Conservation (phyloP, 1,139 yeast species). For the Saccharomyces hybrid region DNA sequence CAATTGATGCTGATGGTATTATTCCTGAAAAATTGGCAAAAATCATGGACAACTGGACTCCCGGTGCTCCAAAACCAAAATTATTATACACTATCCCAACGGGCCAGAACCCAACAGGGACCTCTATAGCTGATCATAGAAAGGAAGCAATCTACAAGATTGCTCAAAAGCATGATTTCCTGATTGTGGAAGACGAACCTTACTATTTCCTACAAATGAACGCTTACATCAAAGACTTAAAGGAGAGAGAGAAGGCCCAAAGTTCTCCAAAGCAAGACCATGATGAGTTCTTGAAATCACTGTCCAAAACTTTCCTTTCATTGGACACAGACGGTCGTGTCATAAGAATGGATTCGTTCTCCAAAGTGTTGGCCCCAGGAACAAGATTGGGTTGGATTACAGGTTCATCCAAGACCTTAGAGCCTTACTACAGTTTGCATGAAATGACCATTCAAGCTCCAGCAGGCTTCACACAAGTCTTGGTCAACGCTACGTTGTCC, state of each 20-base stretch:
- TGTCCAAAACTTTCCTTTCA: constrained; percentile 73
- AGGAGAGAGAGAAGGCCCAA: constrained; percentile 28
- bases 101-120: constrained; percentile 95
- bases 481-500: constrained; percentile 53
- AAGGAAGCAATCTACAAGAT: constrained; percentile 63
- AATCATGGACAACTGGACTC: constrained; percentile 64
- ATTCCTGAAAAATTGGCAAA: constrained; percentile 64
- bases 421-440: constrained; percentile 62
- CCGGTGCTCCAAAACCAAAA: constrained; percentile 61
- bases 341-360: constrained; percentile 80
- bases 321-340: constrained; percentile 87
- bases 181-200: constrained; percentile 90
- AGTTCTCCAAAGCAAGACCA: constrained; percentile 34
- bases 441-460: constrained; percentile 82
- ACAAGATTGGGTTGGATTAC: constrained; percentile 86
- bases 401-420: constrained; percentile 60
- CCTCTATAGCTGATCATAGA: constrained; percentile 64
- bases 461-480: constrained; percentile 71
- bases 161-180: constrained; percentile 74
- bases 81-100: constrained; percentile 81
- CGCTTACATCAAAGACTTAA: constrained; percentile 39
- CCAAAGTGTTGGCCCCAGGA: constrained; percentile 93
- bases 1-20: constrained; percentile 74
- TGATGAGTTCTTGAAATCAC: constrained; percentile 53
- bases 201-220: constrained; percentile 91